Percentiles rank a stretch among this genome's conserved stretches.
These are phyloP conservation scores for Neurospora sp. DNA, from an alignment of 495 filamentous ascomycete genomes.

Conservation along the genomic window DNA sequence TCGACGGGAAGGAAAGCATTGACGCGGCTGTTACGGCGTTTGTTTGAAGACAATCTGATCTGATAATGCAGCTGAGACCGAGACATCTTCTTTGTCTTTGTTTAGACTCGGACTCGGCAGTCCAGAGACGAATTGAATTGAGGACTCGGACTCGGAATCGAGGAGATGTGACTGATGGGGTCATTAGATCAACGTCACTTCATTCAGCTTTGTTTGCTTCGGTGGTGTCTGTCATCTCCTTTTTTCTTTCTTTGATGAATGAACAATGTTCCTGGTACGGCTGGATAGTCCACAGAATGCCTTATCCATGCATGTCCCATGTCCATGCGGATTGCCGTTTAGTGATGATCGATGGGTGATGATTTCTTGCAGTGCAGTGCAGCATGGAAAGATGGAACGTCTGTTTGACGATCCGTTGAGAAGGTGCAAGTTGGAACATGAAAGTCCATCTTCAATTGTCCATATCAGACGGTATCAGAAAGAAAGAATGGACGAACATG, in stretches of 20 bases:
- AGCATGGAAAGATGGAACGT: background rate
- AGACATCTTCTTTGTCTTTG: background rate
- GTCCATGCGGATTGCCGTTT: background rate
- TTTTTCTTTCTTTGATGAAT: background rate
- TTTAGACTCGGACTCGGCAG: background rate
- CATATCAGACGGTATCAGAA: background rate
- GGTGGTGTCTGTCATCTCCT: background rate
- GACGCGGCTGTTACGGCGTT: background rate
- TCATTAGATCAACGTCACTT: background rate
- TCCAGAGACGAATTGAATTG: background rate
- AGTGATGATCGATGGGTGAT: background rate
- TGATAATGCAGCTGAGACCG: background rate
- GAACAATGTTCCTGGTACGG: no score
- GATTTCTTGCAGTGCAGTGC: background rate
- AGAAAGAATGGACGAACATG: background rate
- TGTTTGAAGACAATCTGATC: background rate
- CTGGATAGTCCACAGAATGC: background rate
- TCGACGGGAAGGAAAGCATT: background rate
- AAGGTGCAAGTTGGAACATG: background rate
- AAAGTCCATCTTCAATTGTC: background rate
- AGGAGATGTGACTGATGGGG: background rate
- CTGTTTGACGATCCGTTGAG: background rate
- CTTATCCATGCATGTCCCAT: background rate
- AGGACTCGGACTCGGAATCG: background rate
- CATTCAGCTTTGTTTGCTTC: background rate